Base-by-base conservation (phyloP, 257 asterid species). In the Anisodus tanguticus region DNA sequence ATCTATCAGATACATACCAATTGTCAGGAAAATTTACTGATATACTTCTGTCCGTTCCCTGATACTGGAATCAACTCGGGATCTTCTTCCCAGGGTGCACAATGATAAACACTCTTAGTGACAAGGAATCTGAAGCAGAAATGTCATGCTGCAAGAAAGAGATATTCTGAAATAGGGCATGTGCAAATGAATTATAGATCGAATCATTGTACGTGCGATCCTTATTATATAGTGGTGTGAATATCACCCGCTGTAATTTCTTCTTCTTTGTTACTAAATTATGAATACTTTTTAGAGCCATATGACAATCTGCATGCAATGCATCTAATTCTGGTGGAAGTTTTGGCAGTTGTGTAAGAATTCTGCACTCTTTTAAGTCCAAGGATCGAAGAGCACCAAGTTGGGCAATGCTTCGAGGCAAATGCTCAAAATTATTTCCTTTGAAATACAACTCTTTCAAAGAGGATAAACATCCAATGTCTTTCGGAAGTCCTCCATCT, bases 401-500 rank as follows among this genome's bases (percentile, higher is more conserved):
- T 67, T 67, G 74, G 47, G 49, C 2, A 8, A 35, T 35, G 49
- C 74, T 67, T 67, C 10, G 74, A 35, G 74, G 74, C 49, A 67
- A 67, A 67, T 67, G 49, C 49, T 67, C 49, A 67, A 67, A 67
- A 67, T 67, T 67, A 37, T 67, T 67, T 67, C 49, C 74, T 19
- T 47, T 35, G 19, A 67, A 49, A 67, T 67, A 35, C 19, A 67
- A 67, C 22, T 67, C 47, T 67, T 67, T 35, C 37, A 67, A 67
- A 13, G 74, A 35, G 74, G 19, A 67, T 67, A 67, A 67, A 15
- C 49, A 67, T 67, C 74, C 49, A 37, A 67, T 67, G 22, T 67
- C 74, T 67, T 67, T 22, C 49, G 74, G 22, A 67, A 67, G 74
- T 67, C 74, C 74, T 67, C 74, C 74, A 35, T 35, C 74, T 3